Base-by-base conservation (phyloP, 371 early-diverging fungal genomes). In the Mortierella sp. region DNA sequence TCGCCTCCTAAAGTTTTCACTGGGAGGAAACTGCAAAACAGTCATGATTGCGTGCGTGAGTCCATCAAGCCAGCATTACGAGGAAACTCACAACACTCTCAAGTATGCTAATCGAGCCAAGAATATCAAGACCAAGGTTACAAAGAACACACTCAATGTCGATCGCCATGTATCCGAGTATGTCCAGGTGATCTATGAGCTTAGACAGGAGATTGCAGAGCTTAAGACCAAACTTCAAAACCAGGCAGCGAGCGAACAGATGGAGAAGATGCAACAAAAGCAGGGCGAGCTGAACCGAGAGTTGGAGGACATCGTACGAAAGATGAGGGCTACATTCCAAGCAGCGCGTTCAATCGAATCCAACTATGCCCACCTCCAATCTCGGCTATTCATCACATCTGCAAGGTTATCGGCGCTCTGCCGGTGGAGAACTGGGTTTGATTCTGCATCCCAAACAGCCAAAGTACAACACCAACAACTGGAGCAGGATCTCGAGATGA, bases 31-130 rank as follows among this genome's bases (percentile, higher is more conserved):
- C 70, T 92, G 95, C 79, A 88, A 90, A 53, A 91, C 93, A 7
- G 91, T 95, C 29, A 95, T 96, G 94, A 94, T 96, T 59, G 93
- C 92, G 16, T 94, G 92, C 70, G 90, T 96, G 51, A 91, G 89
- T 23, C 94, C 95, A 26, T 84, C 88, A 6, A 82, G 85, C 28
- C 80, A 83, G 28, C 89, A 93, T 68, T 91, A 87, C 62, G 94
- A 94, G 64, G 97, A 96, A 74, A 94, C 95, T 7, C 87, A 90
- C 64, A 95, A 95, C 76, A 98, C 97, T 1, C 86, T 98, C 16
- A 93, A 93, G 74, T 97, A 96, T 75, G 97, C 97, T 0, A 91
- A 88, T 76, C 85, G 96, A 5, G 94, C 95, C 7, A 89, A 91
- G 70, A 87, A 88, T 57, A 95, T 95, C 77, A 90, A 88, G 66